Evolutionary conservation across 768 basidiomycete species (phyloP), one percentile per base, ranked within the genome.

Genomic region (Mycena maculata): DNA sequence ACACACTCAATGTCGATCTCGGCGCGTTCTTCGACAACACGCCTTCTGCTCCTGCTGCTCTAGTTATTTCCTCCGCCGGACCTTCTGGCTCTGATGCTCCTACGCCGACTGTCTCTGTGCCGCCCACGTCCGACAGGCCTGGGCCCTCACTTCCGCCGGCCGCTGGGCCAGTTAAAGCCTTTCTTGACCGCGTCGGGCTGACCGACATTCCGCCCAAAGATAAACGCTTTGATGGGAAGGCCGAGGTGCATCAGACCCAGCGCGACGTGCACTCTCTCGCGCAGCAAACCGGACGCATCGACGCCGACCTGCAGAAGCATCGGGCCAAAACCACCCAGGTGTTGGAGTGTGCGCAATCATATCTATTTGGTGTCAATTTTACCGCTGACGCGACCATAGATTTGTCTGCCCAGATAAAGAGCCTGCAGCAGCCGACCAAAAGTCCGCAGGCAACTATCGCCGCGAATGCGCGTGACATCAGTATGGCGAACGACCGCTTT

Each of bases 151-250:
- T 36, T 36, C 33, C 6, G 33, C 33, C 33, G 33, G 33, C 45
- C 45, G 4, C 45, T 25, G 45, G 45, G 16, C 22, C 2, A 9
- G 22, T 22, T 25, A 52, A 31, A 16, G 28, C 18, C 16, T 52
- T 52, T 16, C 25, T 52, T 20, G 49, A 52, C 25, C 13, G 28
- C 8, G 13, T 52, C 20, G 28, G 18, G 49, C 25, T 52, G 15
- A 22, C 9, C 28, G 49, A 52, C 49, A 18, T 52, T 3, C 49
- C 28, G 16, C 16, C 28, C 12, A 30, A 30, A 25, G 49, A 52
- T 25, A 52, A 52, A n/a, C 49, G 49, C 27, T 52, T 52, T 20
- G 49, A 52, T 20, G 49, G 49, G 13, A 52, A 52, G 28, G 31
- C 28, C 28, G 49, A 52, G 27, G 11, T 28, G 13, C 49, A 28